Conservation (phyloP, 1,139 yeast genomes). For the Hyphopichia buzzinii region DNA sequence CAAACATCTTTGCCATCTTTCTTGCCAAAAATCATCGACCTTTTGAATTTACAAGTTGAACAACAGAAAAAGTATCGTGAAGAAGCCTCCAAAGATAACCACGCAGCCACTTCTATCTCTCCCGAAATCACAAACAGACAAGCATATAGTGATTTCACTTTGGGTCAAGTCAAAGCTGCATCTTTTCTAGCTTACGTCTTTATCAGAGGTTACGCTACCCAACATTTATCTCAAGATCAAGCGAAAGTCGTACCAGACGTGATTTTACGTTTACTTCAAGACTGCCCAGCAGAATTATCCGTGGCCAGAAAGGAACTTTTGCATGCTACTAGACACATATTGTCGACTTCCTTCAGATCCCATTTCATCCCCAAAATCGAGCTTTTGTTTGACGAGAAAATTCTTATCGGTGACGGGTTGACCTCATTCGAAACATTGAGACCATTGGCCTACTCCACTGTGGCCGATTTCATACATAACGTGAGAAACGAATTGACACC, state of each 20-base stretch:
- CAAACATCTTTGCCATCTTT: conserved; percentile 70
- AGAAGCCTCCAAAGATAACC: conserved; percentile 60
- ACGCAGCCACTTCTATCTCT: conserved; percentile 49
- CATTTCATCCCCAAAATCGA: conserved; percentile 86
- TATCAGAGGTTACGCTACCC: conserved; percentile 77
- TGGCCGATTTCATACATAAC: conserved; percentile 93
- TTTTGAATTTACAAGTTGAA: conserved; percentile 72
- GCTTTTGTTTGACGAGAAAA: conserved; percentile 78
- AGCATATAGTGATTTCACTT: conserved; percentile 82
- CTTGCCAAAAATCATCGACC: conserved; percentile 76
- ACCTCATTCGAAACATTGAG: conserved; percentile 84
- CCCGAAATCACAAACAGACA: conserved; percentile 76
- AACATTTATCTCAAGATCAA: conserved; percentile 60
- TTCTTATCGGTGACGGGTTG: conserved; percentile 87
- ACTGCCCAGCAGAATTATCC: conserved; percentile 94
- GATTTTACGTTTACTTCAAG: conserved; percentile 81
- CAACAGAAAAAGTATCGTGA: conserved; percentile 43
- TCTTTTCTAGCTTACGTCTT: conserved; percentile 91
- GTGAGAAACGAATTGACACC: conserved; percentile 83
- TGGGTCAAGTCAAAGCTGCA: conserved; percentile 97
- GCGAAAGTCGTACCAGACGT: conserved; percentile 78
- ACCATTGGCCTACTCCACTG: conserved; percentile 92
- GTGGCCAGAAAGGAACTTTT: conserved; percentile 89
- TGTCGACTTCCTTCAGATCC: conserved; percentile 82
- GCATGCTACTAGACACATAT: conserved; percentile 91